Conservation (phyloP, 2,329 filamentous ascomycete genomes). For the Pseudocercospora macadamiae region DNA sequence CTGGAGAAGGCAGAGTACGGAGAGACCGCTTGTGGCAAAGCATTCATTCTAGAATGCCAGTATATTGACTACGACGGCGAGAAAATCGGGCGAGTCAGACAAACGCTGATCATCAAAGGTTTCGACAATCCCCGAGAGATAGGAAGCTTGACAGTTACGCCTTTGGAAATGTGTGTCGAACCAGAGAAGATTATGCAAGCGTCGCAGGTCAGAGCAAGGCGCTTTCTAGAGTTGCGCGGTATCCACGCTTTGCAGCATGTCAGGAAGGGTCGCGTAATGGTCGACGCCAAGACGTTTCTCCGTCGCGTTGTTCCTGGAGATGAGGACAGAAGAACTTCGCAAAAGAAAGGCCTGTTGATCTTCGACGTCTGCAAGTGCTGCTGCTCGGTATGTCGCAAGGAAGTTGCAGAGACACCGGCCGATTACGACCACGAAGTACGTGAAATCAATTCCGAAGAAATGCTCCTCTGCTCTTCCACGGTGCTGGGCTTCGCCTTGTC, state of each 20-base stretch:
- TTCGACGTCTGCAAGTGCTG: conserved; percentile 9
- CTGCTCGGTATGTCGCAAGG: conserved; percentile 4
- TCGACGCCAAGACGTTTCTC: conserved; percentile 13
- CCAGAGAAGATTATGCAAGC: neutral
- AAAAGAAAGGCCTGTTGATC: conserved; percentile 1
- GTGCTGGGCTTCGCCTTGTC: conserved; percentile 7
- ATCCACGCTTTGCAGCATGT: conserved; percentile 9
- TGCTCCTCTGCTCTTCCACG: conserved; percentile 7
- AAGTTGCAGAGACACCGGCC: neutral
- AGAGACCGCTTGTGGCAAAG: neutral
- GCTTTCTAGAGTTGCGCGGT: conserved; percentile 4
- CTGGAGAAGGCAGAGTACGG: conserved; percentile 6
- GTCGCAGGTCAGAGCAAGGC: neutral
- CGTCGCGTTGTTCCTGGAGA: neutral
- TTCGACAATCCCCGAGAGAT: conserved; percentile 11
- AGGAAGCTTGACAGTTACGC: neutral
- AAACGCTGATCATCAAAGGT: neutral
- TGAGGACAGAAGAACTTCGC: neutral
- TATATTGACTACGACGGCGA: conserved; percentile 9
- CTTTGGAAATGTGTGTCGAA: neutral
- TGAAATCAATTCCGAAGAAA: conserved; percentile 4
- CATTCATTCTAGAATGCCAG: conserved; percentile 6
- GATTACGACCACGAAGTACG: conserved; percentile 12
- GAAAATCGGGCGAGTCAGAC: conserved; percentile 2
- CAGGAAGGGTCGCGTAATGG: conserved; percentile 8